Evolutionary conservation across 2,329 filamentous ascomycete genomes (phyloP).

Genomic region (Leptographium flavum): DNA sequence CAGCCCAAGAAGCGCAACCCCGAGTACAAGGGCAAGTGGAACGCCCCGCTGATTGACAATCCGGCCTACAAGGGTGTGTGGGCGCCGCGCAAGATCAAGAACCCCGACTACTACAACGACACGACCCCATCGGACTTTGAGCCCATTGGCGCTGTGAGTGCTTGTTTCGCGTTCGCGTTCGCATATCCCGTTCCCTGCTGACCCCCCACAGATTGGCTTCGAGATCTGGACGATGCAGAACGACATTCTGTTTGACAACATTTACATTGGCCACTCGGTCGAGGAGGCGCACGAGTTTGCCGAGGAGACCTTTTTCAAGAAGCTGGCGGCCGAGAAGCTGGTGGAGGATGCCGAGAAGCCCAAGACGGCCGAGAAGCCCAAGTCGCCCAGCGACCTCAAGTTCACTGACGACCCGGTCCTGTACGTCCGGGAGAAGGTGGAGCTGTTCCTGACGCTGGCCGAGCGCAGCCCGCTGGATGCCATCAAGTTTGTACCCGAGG

Average conservation of each 20-base stretch:
- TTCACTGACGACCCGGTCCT: slow-evolving; percentile 84
- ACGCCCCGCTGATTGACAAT: slow-evolving; percentile 86
- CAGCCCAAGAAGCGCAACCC: slow-evolving; percentile 90
- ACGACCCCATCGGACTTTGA: slow-evolving; percentile 94
- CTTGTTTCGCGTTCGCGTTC: slow-evolving; percentile 16
- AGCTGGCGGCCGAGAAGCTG: slow-evolving; percentile 70
- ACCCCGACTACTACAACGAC: slow-evolving; percentile 94
- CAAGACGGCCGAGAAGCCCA: slow-evolving; percentile 47
- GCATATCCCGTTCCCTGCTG: slow-evolving; percentile 2
- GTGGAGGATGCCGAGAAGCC: slow-evolving; percentile 69
- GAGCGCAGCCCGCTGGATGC: slow-evolving; percentile 73
- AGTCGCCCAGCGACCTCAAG: slow-evolving; percentile 61
- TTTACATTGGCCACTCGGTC: slow-evolving; percentile 96
- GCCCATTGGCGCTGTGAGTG: slow-evolving; percentile 91
- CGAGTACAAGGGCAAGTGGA: slow-evolving; percentile 98
- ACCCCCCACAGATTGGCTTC: slow-evolving; percentile 62
- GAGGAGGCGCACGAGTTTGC: slow-evolving; percentile 85
- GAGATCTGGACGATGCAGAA: slow-evolving; percentile 99
- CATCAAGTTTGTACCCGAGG: slow-evolving; percentile 80
- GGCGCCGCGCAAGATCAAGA: slow-evolving; percentile 90
- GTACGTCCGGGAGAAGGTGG: slow-evolving; percentile 84
- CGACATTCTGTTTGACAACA: slow-evolving; percentile 98
- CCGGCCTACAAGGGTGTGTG: slow-evolving; percentile 94
- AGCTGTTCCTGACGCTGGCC: slow-evolving; percentile 75
- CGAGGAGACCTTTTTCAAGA: slow-evolving; percentile 78